Conservation (phyloP, 2,329 filamentous ascomycete genomes). For the Sporothrix globosa region DNA sequence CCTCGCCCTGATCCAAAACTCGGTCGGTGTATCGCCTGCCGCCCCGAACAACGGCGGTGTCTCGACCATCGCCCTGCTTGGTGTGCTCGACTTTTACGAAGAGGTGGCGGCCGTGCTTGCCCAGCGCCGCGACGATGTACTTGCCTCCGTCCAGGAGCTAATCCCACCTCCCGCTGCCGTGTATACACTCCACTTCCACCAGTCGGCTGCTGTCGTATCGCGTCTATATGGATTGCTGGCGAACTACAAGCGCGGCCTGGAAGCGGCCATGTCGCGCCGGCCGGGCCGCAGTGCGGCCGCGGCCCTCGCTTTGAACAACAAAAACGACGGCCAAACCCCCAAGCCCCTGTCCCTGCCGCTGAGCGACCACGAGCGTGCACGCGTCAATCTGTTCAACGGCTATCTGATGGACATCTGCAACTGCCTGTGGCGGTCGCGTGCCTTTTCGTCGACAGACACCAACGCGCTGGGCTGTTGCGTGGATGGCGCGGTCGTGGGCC, state of each 20-base stretch:
- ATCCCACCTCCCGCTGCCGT: slow-evolving; percentile 69
- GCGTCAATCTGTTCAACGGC: slow-evolving; percentile 75
- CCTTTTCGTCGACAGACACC: slow-evolving; percentile 67
- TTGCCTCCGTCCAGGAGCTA: slow-evolving; percentile 63
- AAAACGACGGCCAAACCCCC: not conserved
- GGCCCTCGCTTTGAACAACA: not conserved
- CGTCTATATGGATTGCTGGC: slow-evolving; percentile 71
- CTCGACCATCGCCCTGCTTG: slow-evolving; percentile 47
- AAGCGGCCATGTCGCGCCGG: slow-evolving; percentile 57
- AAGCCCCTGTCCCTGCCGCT: slow-evolving; percentile 35
- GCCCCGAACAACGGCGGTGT: slow-evolving; percentile 1
- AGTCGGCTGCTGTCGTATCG: slow-evolving; percentile 65
- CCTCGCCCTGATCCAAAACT: slow-evolving; percentile 62
- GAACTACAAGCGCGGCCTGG: slow-evolving; percentile 73
- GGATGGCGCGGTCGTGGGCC: slow-evolving; percentile 49
- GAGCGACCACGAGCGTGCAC: slow-evolving; percentile 57
- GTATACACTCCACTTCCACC: slow-evolving; percentile 70
- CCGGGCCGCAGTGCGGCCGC: slow-evolving; percentile 30
- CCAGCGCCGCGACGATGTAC: slow-evolving; percentile 50
- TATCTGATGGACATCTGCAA: slow-evolving; percentile 89
- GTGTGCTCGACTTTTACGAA: slow-evolving; percentile 72
- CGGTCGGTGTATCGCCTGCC: slow-evolving; percentile 46
- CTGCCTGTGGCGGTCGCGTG: slow-evolving; percentile 75
- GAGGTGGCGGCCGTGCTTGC: slow-evolving; percentile 60
- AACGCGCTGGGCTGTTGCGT: slow-evolving; percentile 62